Evolutionary conservation across 306 rosid genomes (phyloP).

Genomic region (Vicia sativa): DNA sequence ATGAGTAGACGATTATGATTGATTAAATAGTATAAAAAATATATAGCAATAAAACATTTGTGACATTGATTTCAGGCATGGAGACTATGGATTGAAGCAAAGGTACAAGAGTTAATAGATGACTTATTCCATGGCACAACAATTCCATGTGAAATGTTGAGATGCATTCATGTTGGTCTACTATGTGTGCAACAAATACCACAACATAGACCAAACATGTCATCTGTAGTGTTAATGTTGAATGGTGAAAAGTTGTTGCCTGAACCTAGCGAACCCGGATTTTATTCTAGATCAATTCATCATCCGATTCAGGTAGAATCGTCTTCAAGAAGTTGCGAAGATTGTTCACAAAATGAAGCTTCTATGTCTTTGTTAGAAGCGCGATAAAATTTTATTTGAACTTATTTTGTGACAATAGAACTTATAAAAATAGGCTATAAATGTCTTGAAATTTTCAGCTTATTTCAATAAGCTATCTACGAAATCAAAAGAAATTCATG

Average conservation of each 20-base stretch:
- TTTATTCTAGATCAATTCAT: background rate
- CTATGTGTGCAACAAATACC: conserved; percentile 14
- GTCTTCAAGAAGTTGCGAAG: background rate
- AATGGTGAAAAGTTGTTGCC: background rate
- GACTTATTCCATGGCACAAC: background rate
- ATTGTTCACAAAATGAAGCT: background rate
- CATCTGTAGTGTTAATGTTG: conserved; percentile 4
- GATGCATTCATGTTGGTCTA: conserved; percentile 2
- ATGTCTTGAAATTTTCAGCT: background rate
- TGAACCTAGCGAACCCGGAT: background rate
- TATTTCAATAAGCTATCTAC: background rate
- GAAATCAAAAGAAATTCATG: background rate
- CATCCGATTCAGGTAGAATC: conserved; percentile 1
- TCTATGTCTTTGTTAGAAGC: background rate
- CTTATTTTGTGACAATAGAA: background rate
- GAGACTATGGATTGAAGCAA: background rate
- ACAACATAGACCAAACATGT: conserved; percentile 12
- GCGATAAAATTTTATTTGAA: background rate
- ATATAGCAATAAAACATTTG: background rate
- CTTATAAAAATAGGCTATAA: background rate
- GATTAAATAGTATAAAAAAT: too few species aligned
- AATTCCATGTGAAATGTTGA: background rate
- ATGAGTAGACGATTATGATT: too few species aligned
- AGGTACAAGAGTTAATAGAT: background rate
- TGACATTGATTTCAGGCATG: background rate